Evolutionary conservation across 2,329 filamentous ascomycete species (phyloP).

Genomic region (Botrytis hyacinthi): DNA sequence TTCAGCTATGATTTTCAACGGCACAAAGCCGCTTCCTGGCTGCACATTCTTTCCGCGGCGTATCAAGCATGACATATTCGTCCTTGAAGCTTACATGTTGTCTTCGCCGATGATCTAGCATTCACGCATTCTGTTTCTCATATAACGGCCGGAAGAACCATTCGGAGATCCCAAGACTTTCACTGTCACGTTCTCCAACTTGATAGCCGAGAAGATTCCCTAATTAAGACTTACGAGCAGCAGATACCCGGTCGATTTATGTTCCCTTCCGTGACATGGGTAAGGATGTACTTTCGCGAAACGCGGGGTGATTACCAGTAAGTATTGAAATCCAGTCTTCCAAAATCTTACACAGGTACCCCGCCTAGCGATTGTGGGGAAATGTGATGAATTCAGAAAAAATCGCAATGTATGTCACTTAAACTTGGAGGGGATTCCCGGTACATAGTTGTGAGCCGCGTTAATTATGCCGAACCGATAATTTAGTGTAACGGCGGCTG

Average conservation of each 20-base stretch:
- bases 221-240: slow-evolving; percentile 18
- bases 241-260: slow-evolving; percentile 4
- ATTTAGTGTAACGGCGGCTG: slow-evolving; percentile 6
- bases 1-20: slow-evolving; percentile 3
- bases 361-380: slow-evolving; percentile 2
- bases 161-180: not conserved
- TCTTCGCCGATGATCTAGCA: slow-evolving; percentile 16
- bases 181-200: slow-evolving; percentile 14
- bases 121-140: not conserved
- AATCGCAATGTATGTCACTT: not conserved
- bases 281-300: not conserved
- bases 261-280: slow-evolving; percentile 9
- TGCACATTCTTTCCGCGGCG: slow-evolving; percentile 15
- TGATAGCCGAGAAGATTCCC: not conserved
- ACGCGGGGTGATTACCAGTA: slow-evolving; percentile 12
- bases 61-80: slow-evolving; percentile 16
- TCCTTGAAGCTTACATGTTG: slow-evolving; percentile 16
- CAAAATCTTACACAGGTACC: not conserved
- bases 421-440: not conserved
- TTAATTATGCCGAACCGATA: not conserved
- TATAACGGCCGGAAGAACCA: slow-evolving; percentile 17
- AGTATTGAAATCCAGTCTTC: not conserved
- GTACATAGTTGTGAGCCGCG: slow-evolving; percentile 14
- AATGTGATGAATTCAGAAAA: not conserved
- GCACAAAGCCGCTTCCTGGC: slow-evolving; percentile 1